Conservation (phyloP, 1,284 basidiomycete genomes). For the Boletellus deceptivus region DNA sequence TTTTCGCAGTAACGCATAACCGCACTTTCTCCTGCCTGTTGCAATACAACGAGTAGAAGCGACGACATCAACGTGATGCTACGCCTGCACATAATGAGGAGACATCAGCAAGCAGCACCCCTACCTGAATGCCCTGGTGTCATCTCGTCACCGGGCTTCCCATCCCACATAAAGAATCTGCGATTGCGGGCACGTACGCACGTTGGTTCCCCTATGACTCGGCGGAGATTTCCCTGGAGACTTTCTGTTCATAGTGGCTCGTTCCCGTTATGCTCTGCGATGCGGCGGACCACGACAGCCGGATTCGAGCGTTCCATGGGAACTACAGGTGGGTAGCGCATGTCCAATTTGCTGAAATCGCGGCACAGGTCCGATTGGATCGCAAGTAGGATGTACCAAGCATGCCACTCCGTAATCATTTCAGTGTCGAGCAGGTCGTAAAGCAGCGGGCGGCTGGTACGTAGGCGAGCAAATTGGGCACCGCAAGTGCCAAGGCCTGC, state of each 20-base stretch:
- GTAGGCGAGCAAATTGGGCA: slow-evolving; percentile 21
- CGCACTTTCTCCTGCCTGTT: slow-evolving; percentile 26
- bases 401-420: slow-evolving; percentile 11
- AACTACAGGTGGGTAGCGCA: slow-evolving; percentile 28
- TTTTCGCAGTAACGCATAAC: slow-evolving; percentile 25
- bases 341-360: slow-evolving; percentile 18
- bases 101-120: slow-evolving; percentile 24
- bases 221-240: slow-evolving; percentile 27
- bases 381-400: slow-evolving; percentile 4
- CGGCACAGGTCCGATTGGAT: slow-evolving; percentile 8
- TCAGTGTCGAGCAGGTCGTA: slow-evolving; percentile 18
- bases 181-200: slow-evolving; percentile 22
- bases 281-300: slow-evolving; percentile 14
- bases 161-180: slow-evolving; percentile 25
- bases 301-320: slow-evolving; percentile 23
- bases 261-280: slow-evolving; percentile 27
- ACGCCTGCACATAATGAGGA: slow-evolving; percentile 28
- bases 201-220: slow-evolving; percentile 24
- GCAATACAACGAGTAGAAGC: slow-evolving; percentile 28
- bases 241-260: slow-evolving; percentile 13
- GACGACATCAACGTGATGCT: slow-evolving; percentile 33
- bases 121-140: slow-evolving; percentile 10
- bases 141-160: slow-evolving; percentile 14
- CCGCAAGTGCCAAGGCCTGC: slow-evolving; percentile 15
- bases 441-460: slow-evolving; percentile 19